These are phyloP conservation scores for Metarhizium rileyi DNA, from an alignment of 2,329 filamentous ascomycete genomes.

Conservation along the genomic window DNA sequence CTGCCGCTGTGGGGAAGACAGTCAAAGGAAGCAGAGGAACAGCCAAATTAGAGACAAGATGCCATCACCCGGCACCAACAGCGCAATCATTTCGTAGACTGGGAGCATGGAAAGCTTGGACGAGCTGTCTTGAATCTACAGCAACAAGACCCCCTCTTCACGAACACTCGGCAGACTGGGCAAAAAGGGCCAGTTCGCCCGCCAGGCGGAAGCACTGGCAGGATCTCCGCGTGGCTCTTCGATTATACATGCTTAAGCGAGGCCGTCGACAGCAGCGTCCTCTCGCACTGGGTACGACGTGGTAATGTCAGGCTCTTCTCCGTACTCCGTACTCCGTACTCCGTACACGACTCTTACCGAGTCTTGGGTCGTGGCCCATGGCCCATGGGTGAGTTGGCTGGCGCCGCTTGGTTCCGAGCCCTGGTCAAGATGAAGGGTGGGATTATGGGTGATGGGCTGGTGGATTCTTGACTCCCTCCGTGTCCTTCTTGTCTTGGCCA, in stretches of 20 bases:
- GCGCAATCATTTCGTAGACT: background rate
- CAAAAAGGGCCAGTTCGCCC: background rate
- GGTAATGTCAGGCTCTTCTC: too few species aligned
- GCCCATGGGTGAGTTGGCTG: background rate
- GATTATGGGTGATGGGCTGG: too few species aligned
- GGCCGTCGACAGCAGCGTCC: background rate
- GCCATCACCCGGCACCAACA: background rate
- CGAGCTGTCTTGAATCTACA: background rate
- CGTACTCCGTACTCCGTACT: background rate
- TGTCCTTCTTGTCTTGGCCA: background rate
- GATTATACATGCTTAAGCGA: constrained; percentile 7
- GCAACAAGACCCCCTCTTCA: background rate
- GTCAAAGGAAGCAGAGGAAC: background rate
- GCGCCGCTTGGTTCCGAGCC: constrained; percentile 7
- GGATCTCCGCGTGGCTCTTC: constrained; percentile 6
- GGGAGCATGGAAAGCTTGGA: background rate
- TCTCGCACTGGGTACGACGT: too few species aligned
- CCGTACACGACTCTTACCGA: constrained; percentile 1
- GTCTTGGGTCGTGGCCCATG: too few species aligned
- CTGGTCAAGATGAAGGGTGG: background rate
- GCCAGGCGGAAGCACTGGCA: constrained; percentile 3
- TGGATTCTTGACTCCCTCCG: too few species aligned
- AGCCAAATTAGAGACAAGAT: background rate
- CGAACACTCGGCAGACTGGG: background rate
- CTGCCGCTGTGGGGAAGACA: background rate